phyloP scores from a whole-genome alignment of 345 rosid species.

The Moringa oleifera region DNA sequence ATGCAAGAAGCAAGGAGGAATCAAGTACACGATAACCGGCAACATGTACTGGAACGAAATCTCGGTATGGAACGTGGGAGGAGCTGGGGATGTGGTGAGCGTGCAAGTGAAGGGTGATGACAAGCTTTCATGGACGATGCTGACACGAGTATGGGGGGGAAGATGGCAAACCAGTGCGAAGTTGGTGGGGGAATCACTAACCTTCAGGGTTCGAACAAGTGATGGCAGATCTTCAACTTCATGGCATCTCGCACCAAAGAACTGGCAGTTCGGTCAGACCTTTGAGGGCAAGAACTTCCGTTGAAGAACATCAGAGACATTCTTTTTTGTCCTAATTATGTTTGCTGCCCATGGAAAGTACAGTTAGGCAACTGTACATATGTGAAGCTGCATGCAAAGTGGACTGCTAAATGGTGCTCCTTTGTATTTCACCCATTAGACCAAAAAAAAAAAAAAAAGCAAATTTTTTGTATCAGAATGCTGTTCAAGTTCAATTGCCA shows the following conservation, averaged over 20 bases:
- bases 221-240: slow-evolving; percentile 21
- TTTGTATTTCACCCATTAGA: too few species aligned
- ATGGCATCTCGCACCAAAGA: slow-evolving; percentile 30
- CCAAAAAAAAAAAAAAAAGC: too few species aligned
- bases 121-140: slow-evolving; percentile 32
- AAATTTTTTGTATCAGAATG: too few species aligned
- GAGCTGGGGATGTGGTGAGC: slow-evolving; percentile 56
- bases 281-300: slow-evolving; percentile 24
- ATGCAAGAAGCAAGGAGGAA: slow-evolving; percentile 73
- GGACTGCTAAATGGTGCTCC: too few species aligned
- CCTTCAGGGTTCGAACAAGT: slow-evolving; percentile 40
- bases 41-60: slow-evolving; percentile 63
- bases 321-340: too few species aligned
- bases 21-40: slow-evolving; percentile 53
- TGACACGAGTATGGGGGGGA: slow-evolving; percentile 49
- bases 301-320: not conserved
- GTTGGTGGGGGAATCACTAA: slow-evolving; percentile 36
- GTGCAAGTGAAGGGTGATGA: slow-evolving; percentile 51
- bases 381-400: too few species aligned
- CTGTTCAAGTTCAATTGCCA: too few species aligned
- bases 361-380: too few species aligned
- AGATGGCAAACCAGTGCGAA: slow-evolving; percentile 35
- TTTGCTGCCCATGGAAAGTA: too few species aligned
- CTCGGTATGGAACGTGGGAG: slow-evolving; percentile 57
- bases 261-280: slow-evolving; percentile 25